Evolutionary conservation across 1,284 basidiomycete species (phyloP).

Genomic region (Rhodotorula glutinis): DNA sequence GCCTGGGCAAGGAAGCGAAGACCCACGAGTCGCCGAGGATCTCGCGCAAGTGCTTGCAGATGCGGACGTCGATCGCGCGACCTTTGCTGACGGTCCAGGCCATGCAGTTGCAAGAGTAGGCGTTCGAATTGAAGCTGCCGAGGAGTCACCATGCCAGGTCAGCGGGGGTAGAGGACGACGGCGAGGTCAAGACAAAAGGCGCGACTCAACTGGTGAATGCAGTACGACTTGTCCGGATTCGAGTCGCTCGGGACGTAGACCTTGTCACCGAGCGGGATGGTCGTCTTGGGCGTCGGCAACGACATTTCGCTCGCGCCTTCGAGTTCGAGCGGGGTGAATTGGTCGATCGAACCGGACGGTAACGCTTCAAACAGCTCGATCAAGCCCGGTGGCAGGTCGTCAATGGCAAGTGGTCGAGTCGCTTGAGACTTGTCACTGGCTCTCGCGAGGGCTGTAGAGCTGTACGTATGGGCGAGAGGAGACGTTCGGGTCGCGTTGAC

Average conservation of each 20-base stretch:
- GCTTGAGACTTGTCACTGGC: no score
- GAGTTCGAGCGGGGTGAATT: neutral
- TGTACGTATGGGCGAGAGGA: no score
- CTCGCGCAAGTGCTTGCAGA: constrained; percentile 61
- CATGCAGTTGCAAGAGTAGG: constrained; percentile 53
- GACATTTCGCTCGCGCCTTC: neutral
- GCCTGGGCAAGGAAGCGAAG: no score
- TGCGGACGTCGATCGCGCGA: constrained; percentile 56
- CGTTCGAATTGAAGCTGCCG: constrained; percentile 51
- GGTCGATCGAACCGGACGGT: neutral
- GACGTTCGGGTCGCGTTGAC: no score
- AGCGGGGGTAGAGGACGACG: neutral
- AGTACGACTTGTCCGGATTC: constrained; percentile 1
- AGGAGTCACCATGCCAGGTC: no score
- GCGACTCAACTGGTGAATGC: neutral
- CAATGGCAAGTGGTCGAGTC: no score
- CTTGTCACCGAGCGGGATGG: neutral
- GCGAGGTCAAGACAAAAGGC: neutral
- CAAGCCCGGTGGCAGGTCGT: no score
- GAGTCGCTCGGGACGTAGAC: neutral
- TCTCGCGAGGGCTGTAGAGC: no score
- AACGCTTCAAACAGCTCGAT: neutral
- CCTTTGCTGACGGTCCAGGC: constrained; percentile 52
- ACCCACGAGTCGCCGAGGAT: constrained; percentile 58
- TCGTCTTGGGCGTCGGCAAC: neutral